Conservation (phyloP, 345 rosid genomes). For the Eucalyptus shirleyi region DNA sequence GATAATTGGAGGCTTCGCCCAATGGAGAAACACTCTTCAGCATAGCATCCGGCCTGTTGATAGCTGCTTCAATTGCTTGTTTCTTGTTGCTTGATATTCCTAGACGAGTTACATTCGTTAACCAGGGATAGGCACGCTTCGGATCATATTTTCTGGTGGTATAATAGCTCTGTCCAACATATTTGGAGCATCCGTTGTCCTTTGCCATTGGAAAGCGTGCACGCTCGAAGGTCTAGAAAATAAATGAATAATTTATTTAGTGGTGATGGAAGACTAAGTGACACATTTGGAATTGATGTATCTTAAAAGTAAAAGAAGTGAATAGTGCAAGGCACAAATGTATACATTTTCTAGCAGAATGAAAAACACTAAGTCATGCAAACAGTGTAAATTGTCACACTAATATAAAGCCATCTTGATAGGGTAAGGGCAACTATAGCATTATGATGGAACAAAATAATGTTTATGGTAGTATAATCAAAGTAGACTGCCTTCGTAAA, state of each 20-base stretch:
- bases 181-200: conserved; percentile 11
- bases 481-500: not conserved
- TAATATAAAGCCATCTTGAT: not conserved
- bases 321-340: not conserved
- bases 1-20: conserved; percentile 14
- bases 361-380: not conserved
- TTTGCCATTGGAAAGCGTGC: conserved; percentile 17
- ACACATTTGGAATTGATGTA: not conserved
- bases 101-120: conserved; percentile 6
- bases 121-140: conserved; percentile 33
- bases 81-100: conserved; percentile 26
- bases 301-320: not conserved
- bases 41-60: not conserved
- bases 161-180: conserved; percentile 16
- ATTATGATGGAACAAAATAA: not conserved
- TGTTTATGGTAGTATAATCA: not conserved
- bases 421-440: not conserved
- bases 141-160: conserved; percentile 21
- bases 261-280: not conserved
- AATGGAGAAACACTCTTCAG: conserved; percentile 5
- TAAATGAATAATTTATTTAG: not conserved
- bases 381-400: not conserved
- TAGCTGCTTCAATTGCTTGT: conserved; percentile 25
- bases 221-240: conserved; percentile 3
- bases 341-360: not conserved